Conservation (phyloP, 192 early-diverging fungal genomes). For the Linnemannia schmuckeri region DNA sequence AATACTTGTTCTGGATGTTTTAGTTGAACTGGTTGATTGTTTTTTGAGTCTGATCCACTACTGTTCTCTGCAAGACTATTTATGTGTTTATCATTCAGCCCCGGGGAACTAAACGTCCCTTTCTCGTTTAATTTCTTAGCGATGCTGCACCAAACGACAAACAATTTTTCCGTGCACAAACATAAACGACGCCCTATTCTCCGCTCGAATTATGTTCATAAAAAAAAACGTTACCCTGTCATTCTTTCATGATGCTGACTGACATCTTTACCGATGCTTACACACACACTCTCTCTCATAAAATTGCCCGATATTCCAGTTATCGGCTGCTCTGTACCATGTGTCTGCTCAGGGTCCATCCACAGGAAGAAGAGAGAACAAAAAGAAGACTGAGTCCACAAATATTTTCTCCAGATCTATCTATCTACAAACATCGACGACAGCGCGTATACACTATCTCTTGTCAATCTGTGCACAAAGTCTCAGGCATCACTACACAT, state of each 20-base stretch:
- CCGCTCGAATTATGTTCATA: not conserved
- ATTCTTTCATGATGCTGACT: not conserved
- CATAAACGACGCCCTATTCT: not conserved
- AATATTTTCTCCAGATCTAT: not conserved
- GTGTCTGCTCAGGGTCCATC: not conserved
- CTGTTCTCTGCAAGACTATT: not conserved
- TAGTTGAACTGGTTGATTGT: not conserved
- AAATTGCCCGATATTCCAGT: not conserved
- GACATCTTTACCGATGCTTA: slow-evolving; percentile 1
- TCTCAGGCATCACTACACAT: not conserved
- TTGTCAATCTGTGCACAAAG: not conserved
- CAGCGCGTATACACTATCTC: not conserved
- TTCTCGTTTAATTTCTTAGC: slow-evolving; percentile 3
- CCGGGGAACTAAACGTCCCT: not conserved
- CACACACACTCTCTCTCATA: not conserved
- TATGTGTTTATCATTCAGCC: not conserved
- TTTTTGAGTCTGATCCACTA: not conserved
- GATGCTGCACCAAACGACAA: slow-evolving; percentile 10
- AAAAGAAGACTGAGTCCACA: not conserved
- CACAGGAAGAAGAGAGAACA: not conserved
- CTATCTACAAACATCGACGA: too few relatives aligned
- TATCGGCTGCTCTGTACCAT: not conserved
- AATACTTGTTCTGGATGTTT: too few relatives aligned
- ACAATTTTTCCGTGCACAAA: slow-evolving; percentile 28
- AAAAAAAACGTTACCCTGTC: not conserved